Percentiles rank a stretch among this genome's conserved stretches.
These are phyloP conservation scores for Heritiera littoralis DNA, from an alignment of 345 rosid genomes.

Conservation along the genomic window DNA sequence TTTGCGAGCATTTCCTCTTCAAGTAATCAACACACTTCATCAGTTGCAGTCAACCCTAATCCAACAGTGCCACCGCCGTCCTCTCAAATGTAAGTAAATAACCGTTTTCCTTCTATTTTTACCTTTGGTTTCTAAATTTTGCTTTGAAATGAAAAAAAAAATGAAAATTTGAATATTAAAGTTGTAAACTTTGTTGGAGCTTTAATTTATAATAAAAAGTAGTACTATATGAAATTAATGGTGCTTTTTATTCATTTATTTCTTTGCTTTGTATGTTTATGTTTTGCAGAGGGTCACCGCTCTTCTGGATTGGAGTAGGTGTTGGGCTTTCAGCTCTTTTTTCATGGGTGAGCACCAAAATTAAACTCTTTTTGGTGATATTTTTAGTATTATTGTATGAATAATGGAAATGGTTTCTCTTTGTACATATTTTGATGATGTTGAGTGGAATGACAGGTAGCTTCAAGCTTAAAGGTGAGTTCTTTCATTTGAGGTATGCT, in stretches of 20 bases:
- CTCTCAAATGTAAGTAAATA: conserved; percentile 49
- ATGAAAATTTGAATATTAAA: background rate
- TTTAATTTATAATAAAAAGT: background rate
- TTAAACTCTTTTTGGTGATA: background rate
- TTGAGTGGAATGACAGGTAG: conserved; percentile 56
- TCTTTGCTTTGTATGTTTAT: background rate
- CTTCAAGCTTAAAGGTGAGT: conserved; percentile 72
- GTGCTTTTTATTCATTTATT: background rate
- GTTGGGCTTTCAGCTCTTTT: conserved; percentile 84
- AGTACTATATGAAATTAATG: background rate
- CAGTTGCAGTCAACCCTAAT: conserved; percentile 66
- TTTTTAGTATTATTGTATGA: background rate
- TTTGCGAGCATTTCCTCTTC: conserved; percentile 66
- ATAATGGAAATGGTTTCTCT: conserved; percentile 6
- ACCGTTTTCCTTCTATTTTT: background rate
- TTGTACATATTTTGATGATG: conserved; percentile 14
- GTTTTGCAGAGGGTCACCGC: conserved; percentile 78
- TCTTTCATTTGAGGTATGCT: conserved; percentile 13
- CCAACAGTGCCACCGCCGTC: conserved; percentile 66
- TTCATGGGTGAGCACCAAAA: conserved; percentile 62
- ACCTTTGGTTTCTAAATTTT: background rate
- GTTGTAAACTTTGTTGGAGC: background rate
- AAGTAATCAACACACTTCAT: conserved; percentile 53
- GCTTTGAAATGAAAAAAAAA: background rate
- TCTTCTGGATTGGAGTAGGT: conserved; percentile 92